Conservation (phyloP, 176 grass and related monocot genomes). For the Triticum urartu region DNA sequence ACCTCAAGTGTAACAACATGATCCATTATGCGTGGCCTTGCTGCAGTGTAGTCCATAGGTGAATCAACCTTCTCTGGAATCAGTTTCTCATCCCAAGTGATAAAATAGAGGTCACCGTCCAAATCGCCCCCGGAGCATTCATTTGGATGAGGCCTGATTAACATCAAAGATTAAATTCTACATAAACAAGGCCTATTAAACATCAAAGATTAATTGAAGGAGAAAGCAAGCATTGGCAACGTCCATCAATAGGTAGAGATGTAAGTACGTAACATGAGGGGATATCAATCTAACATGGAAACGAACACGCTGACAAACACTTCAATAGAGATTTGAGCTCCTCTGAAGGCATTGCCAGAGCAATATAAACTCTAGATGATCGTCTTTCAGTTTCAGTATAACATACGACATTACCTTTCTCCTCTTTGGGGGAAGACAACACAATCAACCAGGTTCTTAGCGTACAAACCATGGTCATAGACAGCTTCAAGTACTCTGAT, state of each 20-base stretch:
- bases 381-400: conserved; percentile 26
- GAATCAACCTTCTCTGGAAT: conserved; percentile 72
- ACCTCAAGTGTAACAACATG: conserved; percentile 96
- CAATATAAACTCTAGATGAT: conserved; percentile 10
- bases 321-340: conserved; percentile 14
- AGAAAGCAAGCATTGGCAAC: conserved; percentile 2
- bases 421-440: conserved; percentile 87
- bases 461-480: conserved; percentile 58
- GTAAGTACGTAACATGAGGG: not conserved
- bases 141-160: conserved; percentile 85
- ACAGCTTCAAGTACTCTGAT: conserved; percentile 87
- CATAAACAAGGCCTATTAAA: not conserved
- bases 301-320: not conserved
- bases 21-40: conserved; percentile 68
- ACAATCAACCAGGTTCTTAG: conserved; percentile 79
- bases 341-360: conserved; percentile 5
- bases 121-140: conserved; percentile 99
- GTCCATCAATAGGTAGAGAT: not conserved
- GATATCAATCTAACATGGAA: conserved; percentile 21
- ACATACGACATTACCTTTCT: conserved; percentile 53
- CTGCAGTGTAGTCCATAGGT: conserved; percentile 92
- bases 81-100: conserved; percentile 84
- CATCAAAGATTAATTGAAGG: not conserved
- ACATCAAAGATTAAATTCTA: conserved; percentile 25
- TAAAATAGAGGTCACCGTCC: conserved; percentile 91